Evolutionary conservation across 176 grass and related monocot species (phyloP).

Genomic region (Hyparrhenia diplandra): DNA sequence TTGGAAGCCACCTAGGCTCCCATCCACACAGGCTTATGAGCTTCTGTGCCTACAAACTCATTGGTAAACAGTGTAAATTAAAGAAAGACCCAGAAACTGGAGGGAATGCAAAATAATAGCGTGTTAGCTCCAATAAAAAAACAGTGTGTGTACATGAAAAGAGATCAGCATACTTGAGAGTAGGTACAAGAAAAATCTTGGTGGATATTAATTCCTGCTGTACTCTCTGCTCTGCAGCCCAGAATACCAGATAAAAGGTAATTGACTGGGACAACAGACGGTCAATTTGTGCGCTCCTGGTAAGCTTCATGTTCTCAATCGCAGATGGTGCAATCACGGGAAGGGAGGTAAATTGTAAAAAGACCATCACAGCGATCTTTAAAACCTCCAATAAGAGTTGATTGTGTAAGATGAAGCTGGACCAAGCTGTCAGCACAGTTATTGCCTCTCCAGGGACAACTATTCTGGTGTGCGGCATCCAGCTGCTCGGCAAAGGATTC

Average conservation of each 20-base stretch:
- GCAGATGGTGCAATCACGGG: conserved; percentile 80
- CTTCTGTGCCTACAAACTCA: conserved; percentile 72
- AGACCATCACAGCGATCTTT: conserved; percentile 95
- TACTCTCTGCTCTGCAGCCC: conserved; percentile 67
- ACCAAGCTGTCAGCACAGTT: conserved; percentile 88
- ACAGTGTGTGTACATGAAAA: neutral
- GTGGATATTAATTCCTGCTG: conserved; percentile 44
- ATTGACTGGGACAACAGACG: conserved; percentile 64
- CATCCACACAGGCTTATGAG: conserved; percentile 98
- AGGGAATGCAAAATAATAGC: conserved; percentile 13
- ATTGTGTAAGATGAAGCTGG: conserved; percentile 77
- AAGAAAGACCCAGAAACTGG: conserved; percentile 5
- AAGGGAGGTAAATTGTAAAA: conserved; percentile 73
- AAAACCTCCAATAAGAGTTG: conserved; percentile 79
- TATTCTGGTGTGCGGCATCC: conserved; percentile 61
- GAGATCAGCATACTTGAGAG: conserved; percentile 54
- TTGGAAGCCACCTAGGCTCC: conserved; percentile 99
- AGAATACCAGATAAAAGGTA: conserved; percentile 66
- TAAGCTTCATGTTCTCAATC: conserved; percentile 75
- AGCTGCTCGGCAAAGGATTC: conserved; percentile 76
- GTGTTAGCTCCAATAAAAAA: neutral
- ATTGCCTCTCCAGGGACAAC: conserved; percentile 90
- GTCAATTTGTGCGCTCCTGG: conserved; percentile 64
- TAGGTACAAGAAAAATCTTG: conserved; percentile 59
- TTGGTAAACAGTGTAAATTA: conserved; percentile 18